Percentiles rank a stretch among this genome's conserved stretches.
These are phyloP conservation scores for Starmerella powellii DNA, from an alignment of 805 yeast genomes.

Conservation along the genomic window DNA sequence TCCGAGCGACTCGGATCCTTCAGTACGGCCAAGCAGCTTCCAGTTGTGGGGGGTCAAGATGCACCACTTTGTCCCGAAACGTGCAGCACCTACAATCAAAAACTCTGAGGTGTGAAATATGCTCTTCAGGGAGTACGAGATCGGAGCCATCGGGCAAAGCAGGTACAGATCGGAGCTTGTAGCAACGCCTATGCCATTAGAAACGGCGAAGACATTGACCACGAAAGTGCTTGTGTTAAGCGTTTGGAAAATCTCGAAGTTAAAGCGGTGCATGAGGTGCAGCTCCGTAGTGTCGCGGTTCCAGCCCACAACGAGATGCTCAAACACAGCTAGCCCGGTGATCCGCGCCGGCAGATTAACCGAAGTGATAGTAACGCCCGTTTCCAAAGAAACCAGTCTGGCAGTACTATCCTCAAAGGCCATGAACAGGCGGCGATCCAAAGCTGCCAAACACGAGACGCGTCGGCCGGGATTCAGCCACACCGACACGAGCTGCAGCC, in stretches of 20 bases:
- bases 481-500: neutral
- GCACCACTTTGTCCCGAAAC: neutral
- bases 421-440: slow-evolving; percentile 4
- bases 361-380: slow-evolving; percentile 1
- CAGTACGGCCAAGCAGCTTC: slow-evolving; percentile 3
- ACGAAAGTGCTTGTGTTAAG: slow-evolving; percentile 4
- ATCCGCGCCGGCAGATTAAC: neutral
- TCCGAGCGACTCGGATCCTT: neutral
- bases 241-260: slow-evolving; percentile 4
- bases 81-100: slow-evolving; percentile 1
- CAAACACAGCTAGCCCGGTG: slow-evolving; percentile 10
- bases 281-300: neutral
- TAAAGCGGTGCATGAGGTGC: slow-evolving; percentile 9
- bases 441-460: neutral
- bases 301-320: slow-evolving; percentile 11
- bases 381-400: neutral
- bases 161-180: slow-evolving; percentile 7
- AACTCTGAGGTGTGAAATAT: neutral
- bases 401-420: neutral
- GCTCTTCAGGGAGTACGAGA: neutral
- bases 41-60: slow-evolving; percentile 4
- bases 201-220: slow-evolving; percentile 2
- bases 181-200: slow-evolving; percentile 4
- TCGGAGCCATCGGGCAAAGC: neutral
- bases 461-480: slow-evolving; percentile 14